Conservation (phyloP, 345 rosid species). For the Eucalyptus decipiens region DNA sequence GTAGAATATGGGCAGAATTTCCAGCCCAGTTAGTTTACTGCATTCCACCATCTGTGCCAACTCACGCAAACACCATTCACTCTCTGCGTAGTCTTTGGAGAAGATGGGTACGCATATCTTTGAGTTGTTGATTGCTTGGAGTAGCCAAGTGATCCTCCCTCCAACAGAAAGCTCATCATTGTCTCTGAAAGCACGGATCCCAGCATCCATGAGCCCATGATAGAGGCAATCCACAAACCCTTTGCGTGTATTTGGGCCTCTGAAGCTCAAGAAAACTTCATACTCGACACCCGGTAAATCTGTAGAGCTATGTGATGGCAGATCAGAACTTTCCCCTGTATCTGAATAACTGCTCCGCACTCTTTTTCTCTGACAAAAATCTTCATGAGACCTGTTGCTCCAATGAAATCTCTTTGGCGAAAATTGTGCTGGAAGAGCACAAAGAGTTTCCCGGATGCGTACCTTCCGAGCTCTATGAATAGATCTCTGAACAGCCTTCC, state of each 20-base stretch:
- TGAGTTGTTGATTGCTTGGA: not conserved
- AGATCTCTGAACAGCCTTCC: not conserved
- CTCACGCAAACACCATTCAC: conserved; percentile 4
- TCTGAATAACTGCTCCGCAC: not conserved
- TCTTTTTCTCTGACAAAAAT: not conserved
- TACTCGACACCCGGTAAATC: not conserved
- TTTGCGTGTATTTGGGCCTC: not conserved
- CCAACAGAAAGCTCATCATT: not conserved
- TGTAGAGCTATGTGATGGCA: not conserved
- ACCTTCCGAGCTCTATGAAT: not conserved
- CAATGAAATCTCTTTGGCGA: not conserved
- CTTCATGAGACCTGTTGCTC: not conserved
- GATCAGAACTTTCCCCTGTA: not conserved
- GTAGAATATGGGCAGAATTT: conserved; percentile 1
- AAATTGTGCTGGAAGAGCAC: not conserved
- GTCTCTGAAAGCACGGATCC: conserved; percentile 1
- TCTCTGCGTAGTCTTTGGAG: conserved; percentile 1
- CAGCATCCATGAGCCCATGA: not conserved
- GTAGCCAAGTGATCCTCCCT: not conserved
- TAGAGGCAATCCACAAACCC: conserved; percentile 3
- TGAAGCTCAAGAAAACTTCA: conserved; percentile 4
- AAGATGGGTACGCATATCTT: conserved; percentile 1
- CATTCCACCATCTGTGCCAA: conserved; percentile 4
- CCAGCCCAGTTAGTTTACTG: not conserved
- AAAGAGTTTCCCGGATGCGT: not conserved